phyloP scores from a whole-genome alignment of 257 asterid species.

The Fraxinus cuspidata region DNA sequence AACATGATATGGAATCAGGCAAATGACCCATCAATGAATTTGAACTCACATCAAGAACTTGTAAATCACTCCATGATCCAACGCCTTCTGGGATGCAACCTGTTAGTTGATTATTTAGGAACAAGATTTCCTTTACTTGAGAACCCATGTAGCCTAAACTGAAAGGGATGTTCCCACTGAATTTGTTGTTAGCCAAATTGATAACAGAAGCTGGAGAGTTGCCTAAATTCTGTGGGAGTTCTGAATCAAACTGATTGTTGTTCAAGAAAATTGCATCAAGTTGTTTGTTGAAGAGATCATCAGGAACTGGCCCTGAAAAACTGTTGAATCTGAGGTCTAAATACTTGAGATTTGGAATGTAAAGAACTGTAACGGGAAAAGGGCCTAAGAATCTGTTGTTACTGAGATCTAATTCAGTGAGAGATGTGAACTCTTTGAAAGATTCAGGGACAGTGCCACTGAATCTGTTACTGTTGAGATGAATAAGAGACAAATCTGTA shows the following conservation, averaged over 20 bases:
- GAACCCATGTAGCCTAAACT: constrained; percentile 65
- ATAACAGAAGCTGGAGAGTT: constrained; percentile 87
- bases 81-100: constrained; percentile 86
- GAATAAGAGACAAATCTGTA: constrained; percentile 61
- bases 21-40: constrained; percentile 70
- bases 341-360: constrained; percentile 64
- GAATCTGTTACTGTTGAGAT: constrained; percentile 77
- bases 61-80: constrained; percentile 74
- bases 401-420: constrained; percentile 81
- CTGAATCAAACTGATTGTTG: constrained; percentile 61
- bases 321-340: constrained; percentile 75
- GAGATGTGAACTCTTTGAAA: constrained; percentile 39
- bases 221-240: constrained; percentile 67
- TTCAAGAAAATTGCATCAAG: constrained; percentile 83
- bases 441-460: constrained; percentile 58
- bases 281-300: constrained; percentile 58
- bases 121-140: constrained; percentile 59
- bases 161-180: constrained; percentile 65
- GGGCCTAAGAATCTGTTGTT: constrained; percentile 73
- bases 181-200: constrained; percentile 68
- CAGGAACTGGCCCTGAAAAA: constrained; percentile 68
- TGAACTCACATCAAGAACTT: constrained; percentile 73
- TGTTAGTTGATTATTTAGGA: constrained; percentile 72
- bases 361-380: constrained; percentile 50
- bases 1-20: constrained; percentile 75